phyloP scores from a whole-genome alignment of 257 asterid species.

The Striga asiatica region DNA sequence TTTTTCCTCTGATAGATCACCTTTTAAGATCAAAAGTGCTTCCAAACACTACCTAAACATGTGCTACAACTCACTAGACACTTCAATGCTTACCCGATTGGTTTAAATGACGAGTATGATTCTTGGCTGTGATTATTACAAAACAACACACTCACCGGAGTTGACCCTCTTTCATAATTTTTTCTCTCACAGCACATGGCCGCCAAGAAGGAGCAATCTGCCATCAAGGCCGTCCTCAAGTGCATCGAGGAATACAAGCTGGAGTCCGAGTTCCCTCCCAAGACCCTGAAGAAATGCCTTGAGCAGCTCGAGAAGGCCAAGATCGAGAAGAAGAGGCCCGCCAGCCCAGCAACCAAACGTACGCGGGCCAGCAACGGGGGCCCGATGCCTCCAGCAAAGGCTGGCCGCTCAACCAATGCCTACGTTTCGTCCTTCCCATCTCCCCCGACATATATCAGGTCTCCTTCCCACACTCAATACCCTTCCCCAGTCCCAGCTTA shows the following conservation, averaged over 20 bases:
- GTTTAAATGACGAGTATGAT: not conserved
- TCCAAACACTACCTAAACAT: not conserved
- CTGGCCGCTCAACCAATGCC: constrained; percentile 96
- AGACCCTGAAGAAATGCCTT: constrained; percentile 78
- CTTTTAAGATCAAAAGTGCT: not conserved
- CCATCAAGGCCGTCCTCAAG: constrained; percentile 81
- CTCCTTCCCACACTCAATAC: constrained; percentile 81
- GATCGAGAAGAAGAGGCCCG: constrained; percentile 76
- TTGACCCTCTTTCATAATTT: not conserved
- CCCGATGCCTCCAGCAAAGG: constrained; percentile 99
- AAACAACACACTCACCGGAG: not conserved
- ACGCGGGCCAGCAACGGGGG: constrained; percentile 90
- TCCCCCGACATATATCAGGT: constrained; percentile 63
- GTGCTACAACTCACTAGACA: not conserved
- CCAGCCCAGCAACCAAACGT: constrained; percentile 81
- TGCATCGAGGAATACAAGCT: constrained; percentile 98
- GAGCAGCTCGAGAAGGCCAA: constrained; percentile 76
- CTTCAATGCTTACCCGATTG: not conserved
- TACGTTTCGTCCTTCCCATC: constrained; percentile 95
- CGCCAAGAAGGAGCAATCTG: constrained; percentile 94
- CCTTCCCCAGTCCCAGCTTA: constrained; percentile 61
- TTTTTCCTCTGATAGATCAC: not conserved
- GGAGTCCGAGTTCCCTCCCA: constrained; percentile 74
- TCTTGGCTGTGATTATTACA: not conserved
- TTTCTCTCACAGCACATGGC: constrained; percentile 87